Percentiles rank a stretch among this genome's conserved stretches.
These are phyloP conservation scores for Platanthera guangdongensis DNA, from an alignment of 106 monocot species.

Conservation along the genomic window DNA sequence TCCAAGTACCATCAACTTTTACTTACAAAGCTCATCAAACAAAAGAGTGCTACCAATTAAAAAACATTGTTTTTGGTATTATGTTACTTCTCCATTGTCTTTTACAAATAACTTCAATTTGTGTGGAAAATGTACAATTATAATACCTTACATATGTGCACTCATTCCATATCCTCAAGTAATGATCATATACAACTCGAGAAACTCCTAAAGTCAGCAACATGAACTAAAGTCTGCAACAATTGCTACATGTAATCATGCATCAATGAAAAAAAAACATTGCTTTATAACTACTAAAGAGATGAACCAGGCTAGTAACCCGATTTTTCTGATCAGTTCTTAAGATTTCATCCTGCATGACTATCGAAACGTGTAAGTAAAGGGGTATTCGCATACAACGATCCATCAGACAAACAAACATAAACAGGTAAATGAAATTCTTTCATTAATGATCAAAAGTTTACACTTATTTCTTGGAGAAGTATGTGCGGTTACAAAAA, in stretches of 20 bases:
- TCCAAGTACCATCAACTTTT: neutral
- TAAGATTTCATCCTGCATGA: neutral
- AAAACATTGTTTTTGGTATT: neutral
- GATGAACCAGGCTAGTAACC: neutral
- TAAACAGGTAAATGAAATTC: too few species aligned
- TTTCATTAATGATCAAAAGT: too few species aligned
- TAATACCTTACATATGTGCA: neutral
- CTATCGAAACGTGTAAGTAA: too few species aligned
- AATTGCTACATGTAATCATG: neutral
- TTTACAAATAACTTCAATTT: neutral
- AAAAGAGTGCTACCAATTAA: neutral
- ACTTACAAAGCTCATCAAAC: constrained; percentile 4
- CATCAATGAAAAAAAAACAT: neutral
- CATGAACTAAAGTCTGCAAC: too few species aligned
- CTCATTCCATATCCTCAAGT: too few species aligned
- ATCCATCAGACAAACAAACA: too few species aligned
- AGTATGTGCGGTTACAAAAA: too few species aligned
- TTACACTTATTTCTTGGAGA: too few species aligned
- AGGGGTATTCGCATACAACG: too few species aligned
- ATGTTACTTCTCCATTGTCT: neutral
- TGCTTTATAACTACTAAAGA: neutral
- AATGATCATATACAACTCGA: too few species aligned
- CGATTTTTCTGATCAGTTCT: neutral
- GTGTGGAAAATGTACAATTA: neutral
- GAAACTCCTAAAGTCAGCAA: too few species aligned